Percentiles rank a stretch among this genome's conserved stretches.
phyloP scores from a whole-genome alignment of 1,284 basidiomycete species.

The Puccinia horiana region DNA sequence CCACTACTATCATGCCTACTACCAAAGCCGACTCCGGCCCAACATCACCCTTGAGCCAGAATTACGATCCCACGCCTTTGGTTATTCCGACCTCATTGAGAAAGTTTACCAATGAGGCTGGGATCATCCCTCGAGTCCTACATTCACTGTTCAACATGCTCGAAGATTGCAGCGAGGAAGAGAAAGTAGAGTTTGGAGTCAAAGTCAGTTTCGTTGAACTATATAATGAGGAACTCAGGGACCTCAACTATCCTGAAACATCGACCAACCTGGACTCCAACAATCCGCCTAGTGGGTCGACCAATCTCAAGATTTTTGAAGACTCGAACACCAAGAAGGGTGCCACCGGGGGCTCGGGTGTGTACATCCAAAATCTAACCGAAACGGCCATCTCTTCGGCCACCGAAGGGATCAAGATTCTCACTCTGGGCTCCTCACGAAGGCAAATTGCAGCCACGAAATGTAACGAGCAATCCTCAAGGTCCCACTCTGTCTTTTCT shows the following conservation, averaged over 20 bases:
- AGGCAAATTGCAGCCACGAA: conserved; percentile 94
- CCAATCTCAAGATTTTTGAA: conserved; percentile 77
- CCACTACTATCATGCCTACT: conserved; percentile 50
- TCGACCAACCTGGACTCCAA: conserved; percentile 71
- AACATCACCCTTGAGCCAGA: conserved; percentile 60
- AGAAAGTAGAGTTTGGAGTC: conserved; percentile 77
- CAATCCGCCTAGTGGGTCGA: conserved; percentile 61
- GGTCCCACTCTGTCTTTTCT: conserved; percentile 97
- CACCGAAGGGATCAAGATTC: conserved; percentile 77
- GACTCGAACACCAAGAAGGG: conserved; percentile 62
- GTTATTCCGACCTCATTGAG: conserved; percentile 64
- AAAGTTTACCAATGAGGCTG: conserved; percentile 83
- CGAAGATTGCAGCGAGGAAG: conserved; percentile 61
- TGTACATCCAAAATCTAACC: conserved; percentile 91
- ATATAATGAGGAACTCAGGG: conserved; percentile 99
- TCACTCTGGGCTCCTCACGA: conserved; percentile 84
- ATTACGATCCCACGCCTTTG: conserved; percentile 60
- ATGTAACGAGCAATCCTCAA: conserved; percentile 76
- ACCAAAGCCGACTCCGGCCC: conserved; percentile 20
- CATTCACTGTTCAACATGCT: conserved; percentile 89
- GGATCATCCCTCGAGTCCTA: conserved; percentile 95
- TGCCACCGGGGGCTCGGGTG: conserved; percentile 62
- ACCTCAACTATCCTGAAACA: conserved; percentile 66
- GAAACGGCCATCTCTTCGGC: conserved; percentile 82
- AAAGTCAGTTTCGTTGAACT: conserved; percentile 93